Evolutionary conservation across 2,329 filamentous ascomycete genomes (phyloP), one percentile per base, ranked within the genome.

Genomic region (Cyphellophora europaea): DNA sequence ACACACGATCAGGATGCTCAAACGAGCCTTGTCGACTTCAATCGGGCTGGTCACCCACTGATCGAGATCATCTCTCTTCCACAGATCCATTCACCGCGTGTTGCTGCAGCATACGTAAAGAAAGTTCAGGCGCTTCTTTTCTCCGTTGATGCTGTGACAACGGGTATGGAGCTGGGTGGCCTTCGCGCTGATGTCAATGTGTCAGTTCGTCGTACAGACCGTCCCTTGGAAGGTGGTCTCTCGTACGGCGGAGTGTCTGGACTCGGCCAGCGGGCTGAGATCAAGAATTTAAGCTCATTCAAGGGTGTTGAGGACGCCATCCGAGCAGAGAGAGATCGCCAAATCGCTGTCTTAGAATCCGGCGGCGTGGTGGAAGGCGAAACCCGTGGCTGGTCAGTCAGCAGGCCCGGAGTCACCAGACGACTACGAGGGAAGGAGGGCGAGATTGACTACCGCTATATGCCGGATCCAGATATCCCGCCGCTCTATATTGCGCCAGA

Each of bases 401-500:
- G 87, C 2, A 80, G 77, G 43, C 47, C 47, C 5, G 86, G 76
- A 3, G 80, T 87, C 54, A 96, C 91, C 3, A 77, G 76, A 39
- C 73, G 81, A 27, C 64, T 98, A 28, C 74, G 91, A 50, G 86
- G 86, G 16, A 98, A 98, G 57, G 91, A 96, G 57, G 91, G 91
- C 31, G 89, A 94, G 53, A 87, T 96, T 5, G 91, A 98, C 58
- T 98, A 98, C 58, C 73, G 91, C 27, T 98, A 98, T 55, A 96
- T 98, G 89, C 89, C 91, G 0, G 91, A 98, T 55, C 85, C 91
- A 4, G 91, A 98, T 54, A 69, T 98, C 11, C 72, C 75, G 0
- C 86, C 91, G 2, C 67, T 98, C 2, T 55, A 87, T 2, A 81
- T 98, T 41, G 78, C 77, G 5, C 53, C 63, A 40, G 77, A 83